Percentiles rank a stretch among this genome's conserved stretches.
Conservation (phyloP, 768 basidiomycete species). For the Suillus brevipes region DNA sequence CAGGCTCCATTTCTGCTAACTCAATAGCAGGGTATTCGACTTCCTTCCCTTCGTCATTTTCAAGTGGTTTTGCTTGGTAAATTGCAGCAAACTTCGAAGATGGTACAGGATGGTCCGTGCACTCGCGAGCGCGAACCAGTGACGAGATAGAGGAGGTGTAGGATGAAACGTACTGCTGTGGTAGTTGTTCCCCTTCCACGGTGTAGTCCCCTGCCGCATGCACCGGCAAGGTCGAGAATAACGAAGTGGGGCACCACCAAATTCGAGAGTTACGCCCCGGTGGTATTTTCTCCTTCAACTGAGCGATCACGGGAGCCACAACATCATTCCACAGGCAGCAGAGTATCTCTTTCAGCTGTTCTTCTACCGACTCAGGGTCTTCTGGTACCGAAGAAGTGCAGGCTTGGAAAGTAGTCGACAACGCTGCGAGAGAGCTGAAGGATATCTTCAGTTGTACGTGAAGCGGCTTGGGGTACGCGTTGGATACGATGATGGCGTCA, state of each 20-base stretch:
- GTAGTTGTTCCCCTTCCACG: background rate
- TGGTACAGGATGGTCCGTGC: background rate
- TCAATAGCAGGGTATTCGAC: background rate
- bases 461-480: background rate
- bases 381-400: background rate
- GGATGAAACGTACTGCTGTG: constrained; percentile 11
- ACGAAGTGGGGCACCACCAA: constrained; percentile 16
- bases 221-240: constrained; percentile 14
- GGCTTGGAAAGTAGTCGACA: background rate
- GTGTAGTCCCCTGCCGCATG: constrained; percentile 18
- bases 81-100: constrained; percentile 7
- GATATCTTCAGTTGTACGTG: background rate
- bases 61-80: constrained; percentile 6
- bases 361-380: background rate
- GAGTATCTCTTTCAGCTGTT: background rate
- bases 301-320: constrained; percentile 3
- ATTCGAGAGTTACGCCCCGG: constrained; percentile 5
- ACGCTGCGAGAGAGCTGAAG: background rate
- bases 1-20: background rate
- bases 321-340: constrained; percentile 7
- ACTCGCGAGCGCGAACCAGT: constrained; percentile 13
- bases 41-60: background rate
- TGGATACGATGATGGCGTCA: background rate
- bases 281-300: background rate
- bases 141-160: constrained; percentile 15